Base-by-base conservation (phyloP, 2,329 filamentous ascomycete genomes). In the Metarhizium sp. region DNA sequence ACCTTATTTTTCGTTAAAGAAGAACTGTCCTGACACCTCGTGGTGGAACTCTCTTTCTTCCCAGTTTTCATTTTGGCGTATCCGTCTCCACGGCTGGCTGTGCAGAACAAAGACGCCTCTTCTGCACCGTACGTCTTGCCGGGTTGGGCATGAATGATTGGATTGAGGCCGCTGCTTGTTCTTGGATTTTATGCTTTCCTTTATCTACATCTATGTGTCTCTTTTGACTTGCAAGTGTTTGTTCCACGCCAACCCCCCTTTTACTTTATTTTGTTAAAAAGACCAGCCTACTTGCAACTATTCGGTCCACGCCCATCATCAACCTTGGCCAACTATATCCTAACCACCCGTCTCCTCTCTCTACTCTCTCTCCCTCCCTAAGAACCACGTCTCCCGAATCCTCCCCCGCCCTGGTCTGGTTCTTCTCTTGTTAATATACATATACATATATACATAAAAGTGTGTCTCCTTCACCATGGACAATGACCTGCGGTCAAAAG, bases 71-170 rank as follows among this genome's bases (percentile, higher is more conserved):
- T 10, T n/a, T 32, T 36, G 29, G 14, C 50, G 13, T 52, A 45
- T 29, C 34, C 46, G 45, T 50, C 53, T 50, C 6, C 50, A 47
- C 45, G 49, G 52, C 52, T 50, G 50, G 53, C 52, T 53, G 55
- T 32, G 38, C 32, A 51, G 42, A 54, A 20, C 11, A 40, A 34
- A 36, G 32, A 20, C 42, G 16, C 6, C 16, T 2, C 2, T 18
- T 43, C 40, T 10, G 18, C n/a, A 29, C 20, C 7, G 18, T 5
- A 30, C 13, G 18, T 30, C 8, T 11, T 29, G 20, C n/a, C 16
- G 20, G 6, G 18, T 52, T 48, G 32, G 53, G 53, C 45, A 53
- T 52, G 30, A 57, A 50, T 36, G 29, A 18, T 47, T 47, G 18
- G 18, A 18, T 30, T 6, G 48, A 18, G 7, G 3, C 20, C 45